These are phyloP conservation scores for Sugiyamaella marilandica DNA, from an alignment of 805 yeast species.

Conservation along the genomic window DNA sequence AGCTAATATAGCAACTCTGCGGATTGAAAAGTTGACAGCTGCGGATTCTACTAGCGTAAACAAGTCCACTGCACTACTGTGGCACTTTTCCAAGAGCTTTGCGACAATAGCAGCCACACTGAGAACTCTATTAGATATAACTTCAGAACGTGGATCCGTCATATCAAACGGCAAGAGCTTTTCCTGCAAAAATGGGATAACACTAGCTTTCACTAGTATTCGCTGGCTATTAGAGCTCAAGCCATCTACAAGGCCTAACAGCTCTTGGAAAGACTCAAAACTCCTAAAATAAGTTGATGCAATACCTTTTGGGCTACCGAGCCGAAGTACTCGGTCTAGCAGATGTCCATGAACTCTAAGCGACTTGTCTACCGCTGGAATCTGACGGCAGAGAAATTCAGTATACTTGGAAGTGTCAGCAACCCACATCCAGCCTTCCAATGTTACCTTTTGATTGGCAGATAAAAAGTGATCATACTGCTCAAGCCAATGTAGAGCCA, in stretches of 20 bases:
- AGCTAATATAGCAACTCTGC: constrained; percentile 22
- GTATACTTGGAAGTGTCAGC: not conserved
- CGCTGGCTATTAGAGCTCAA: constrained; percentile 18
- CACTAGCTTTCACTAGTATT: constrained; percentile 5
- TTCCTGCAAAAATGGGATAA: constrained; percentile 11
- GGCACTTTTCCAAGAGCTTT: constrained; percentile 13
- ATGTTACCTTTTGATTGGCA: not conserved
- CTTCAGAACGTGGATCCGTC: not conserved
- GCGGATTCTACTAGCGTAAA: constrained; percentile 9
- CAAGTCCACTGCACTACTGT: not conserved
- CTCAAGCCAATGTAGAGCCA: constrained; percentile 8
- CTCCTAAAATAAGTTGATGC: constrained; percentile 10
- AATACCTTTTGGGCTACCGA: constrained; percentile 23
- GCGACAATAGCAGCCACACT: constrained; percentile 13
- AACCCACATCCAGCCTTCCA: not conserved
- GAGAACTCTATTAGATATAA: not conserved
- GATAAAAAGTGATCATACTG: not conserved
- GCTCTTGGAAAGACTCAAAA: constrained; percentile 3
- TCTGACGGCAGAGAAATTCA: not conserved
- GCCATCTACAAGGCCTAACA: not conserved
- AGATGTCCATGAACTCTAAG: constrained; percentile 2
- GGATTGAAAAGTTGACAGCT: constrained; percentile 1
- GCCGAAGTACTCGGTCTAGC: constrained; percentile 22
- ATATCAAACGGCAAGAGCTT: not conserved
- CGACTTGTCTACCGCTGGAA: not conserved